Evolutionary conservation across 2,329 filamentous ascomycete species (phyloP).

Genomic region (Chrysoporthe cubensis): DNA sequence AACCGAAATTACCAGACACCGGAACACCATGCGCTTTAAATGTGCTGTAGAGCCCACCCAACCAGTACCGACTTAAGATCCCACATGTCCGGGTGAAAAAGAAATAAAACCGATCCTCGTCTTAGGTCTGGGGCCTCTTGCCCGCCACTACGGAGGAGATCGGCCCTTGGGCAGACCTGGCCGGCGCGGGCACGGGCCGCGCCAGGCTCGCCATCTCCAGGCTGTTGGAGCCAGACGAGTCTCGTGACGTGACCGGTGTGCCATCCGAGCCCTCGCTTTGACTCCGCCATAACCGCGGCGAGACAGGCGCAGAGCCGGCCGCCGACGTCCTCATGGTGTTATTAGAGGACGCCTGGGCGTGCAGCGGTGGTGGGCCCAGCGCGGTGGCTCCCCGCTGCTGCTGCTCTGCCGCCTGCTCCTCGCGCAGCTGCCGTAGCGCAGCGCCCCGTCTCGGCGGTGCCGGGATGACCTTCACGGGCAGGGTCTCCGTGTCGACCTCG

Average conservation of each 20-base stretch:
- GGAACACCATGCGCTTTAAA: conserved; percentile 11
- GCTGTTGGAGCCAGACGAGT: conserved; percentile 1
- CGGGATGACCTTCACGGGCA: conserved; percentile 65
- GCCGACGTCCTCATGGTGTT: conserved; percentile 12
- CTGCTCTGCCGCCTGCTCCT: conserved; percentile 50
- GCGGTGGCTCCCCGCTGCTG: conserved; percentile 3
- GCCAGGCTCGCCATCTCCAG: neutral
- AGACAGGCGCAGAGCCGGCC: conserved; percentile 12
- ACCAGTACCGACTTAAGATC: neutral
- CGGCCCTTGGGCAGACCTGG: neutral
- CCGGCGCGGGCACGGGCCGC: neutral
- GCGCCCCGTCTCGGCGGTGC: conserved; percentile 63
- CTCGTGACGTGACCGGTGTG: conserved; percentile 12
- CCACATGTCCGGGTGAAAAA: neutral
- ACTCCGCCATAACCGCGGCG: conserved; percentile 25
- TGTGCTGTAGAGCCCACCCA: neutral
- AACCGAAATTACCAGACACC: neutral
- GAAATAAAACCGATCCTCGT: neutral
- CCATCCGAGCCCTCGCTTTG: conserved; percentile 15
- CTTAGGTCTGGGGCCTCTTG: conserved; percentile 1
- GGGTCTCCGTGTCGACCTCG: conserved; percentile 55
- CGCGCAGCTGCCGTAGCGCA: conserved; percentile 58
- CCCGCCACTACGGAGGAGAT: conserved; percentile 11
- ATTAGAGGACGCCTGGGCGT: conserved; percentile 14
- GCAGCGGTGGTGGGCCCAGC: conserved; percentile 15